phyloP scores from a whole-genome alignment of 176 grass and related monocot species.

The Musa troglodytarum region DNA sequence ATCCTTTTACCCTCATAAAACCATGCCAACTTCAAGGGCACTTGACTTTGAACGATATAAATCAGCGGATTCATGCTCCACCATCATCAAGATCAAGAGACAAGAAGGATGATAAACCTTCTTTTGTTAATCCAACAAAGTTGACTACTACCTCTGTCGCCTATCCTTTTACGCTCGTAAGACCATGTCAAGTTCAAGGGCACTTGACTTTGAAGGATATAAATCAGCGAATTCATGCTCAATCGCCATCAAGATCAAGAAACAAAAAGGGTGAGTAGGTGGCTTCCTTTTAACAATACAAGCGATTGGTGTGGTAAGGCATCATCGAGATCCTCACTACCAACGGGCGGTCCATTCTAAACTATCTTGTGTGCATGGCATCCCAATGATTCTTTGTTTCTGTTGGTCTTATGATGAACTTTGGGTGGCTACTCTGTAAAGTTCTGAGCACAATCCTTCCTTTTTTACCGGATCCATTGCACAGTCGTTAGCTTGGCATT shows the following conservation, averaged over 20 bases:
- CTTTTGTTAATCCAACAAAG: slow-evolving; percentile 28
- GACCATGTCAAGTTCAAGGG: slow-evolving; percentile 67
- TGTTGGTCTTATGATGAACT: not conserved
- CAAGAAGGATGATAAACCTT: slow-evolving; percentile 25
- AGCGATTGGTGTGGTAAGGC: not conserved
- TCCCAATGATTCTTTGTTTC: not conserved
- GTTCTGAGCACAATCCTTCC: not conserved
- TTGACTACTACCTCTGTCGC: slow-evolving; percentile 70
- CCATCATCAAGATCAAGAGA: slow-evolving; percentile 28
- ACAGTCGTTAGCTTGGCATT: not conserved
- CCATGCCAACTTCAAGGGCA: slow-evolving; percentile 65
- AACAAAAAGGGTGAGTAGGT: slow-evolving; percentile 21
- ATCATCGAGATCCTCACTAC: not conserved
- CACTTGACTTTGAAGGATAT: slow-evolving; percentile 75
- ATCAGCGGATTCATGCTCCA: slow-evolving; percentile 55
- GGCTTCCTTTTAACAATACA: not conserved
- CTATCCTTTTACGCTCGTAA: slow-evolving; percentile 62
- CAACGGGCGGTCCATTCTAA: not conserved
- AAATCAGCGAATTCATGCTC: slow-evolving; percentile 59
- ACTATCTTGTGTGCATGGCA: not conserved
- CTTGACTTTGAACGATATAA: slow-evolving; percentile 79
- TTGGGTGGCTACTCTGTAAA: not conserved
- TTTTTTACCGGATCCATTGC: not conserved
- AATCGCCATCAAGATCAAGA: slow-evolving; percentile 29
- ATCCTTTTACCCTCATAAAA: slow-evolving; percentile 89